Evolutionary conservation across 805 yeast genomes (phyloP), one percentile per base, ranked within the genome.

Genomic region (Groenewaldozyma salmanticensis): DNA sequence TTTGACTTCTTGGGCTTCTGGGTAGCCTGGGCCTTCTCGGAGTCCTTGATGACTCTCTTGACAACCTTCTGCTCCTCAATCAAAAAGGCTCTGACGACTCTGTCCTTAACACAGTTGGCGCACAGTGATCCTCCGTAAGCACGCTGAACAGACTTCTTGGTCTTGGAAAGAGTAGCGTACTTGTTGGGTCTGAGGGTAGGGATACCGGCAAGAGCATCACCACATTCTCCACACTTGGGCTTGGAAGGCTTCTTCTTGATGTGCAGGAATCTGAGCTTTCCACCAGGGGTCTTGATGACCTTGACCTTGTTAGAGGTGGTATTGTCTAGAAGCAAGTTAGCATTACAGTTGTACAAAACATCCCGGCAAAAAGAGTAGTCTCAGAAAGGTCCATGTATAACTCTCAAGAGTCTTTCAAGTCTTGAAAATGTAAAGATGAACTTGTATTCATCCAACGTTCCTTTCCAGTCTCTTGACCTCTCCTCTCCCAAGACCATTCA

Each of bases 261-360:
- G 77, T 92, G 98, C 73, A 88, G 96, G 67, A 95, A 95, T 68
- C 87, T 81, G 73, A 92, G 81, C 73, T 81, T 82, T 69, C 97
- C 97, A 80, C 99, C 99, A 73, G 99, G 98, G 74, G 99, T 92
- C 85, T 90, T 92, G 64, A 90, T 95, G 73, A 90, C 94, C 88
- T 84, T 90, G 79, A 92, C 90, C 79, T 83, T 85, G 95, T 92
- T 92, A 62, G 98, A 92, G 74, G 81, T 82, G 81, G 98, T 88
- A 95, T 92, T 92, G 95, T 87, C 94, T 84, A 35, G 6, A 15
- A 16, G 11, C 21, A 33, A 33, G 38, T 34, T 42, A 33, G 39
- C 22, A 18, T 38, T 6, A n/a, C 16, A 20, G 13, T 39, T 27
- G 16, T 11, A 29, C 22, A 6, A 2, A 21, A 16, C 15, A 16